These are phyloP conservation scores for Wickerhamiella allomyrinae DNA, from an alignment of 805 yeast species.

Conservation along the genomic window DNA sequence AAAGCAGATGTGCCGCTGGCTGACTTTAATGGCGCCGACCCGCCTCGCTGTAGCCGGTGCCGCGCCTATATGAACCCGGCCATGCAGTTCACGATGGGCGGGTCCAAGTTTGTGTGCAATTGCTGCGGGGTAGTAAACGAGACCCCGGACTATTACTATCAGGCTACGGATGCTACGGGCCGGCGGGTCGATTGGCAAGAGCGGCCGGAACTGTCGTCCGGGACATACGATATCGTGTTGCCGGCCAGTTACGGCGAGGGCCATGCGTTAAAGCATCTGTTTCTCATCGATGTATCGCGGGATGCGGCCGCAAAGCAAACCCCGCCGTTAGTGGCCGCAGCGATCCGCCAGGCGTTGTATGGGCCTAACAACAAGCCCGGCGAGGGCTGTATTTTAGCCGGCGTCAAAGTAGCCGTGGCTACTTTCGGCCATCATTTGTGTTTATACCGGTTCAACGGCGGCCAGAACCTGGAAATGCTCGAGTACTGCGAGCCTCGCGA, in stretches of 20 bases:
- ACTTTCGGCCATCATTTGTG: conserved; percentile 62
- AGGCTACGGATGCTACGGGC: conserved; percentile 47
- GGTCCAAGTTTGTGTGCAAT: conserved; percentile 62
- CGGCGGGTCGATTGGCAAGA: conserved; percentile 46
- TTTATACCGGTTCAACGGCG: conserved; percentile 32
- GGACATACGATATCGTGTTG: conserved; percentile 75
- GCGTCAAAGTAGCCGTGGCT: conserved; percentile 48
- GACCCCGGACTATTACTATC: conserved; percentile 51
- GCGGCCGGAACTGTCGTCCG: conserved; percentile 65
- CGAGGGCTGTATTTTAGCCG: conserved; percentile 23
- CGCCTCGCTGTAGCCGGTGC: conserved; percentile 85
- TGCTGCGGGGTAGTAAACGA: conserved; percentile 67
- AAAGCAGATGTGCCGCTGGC: conserved; percentile 52
- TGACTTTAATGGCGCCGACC: conserved; percentile 42
- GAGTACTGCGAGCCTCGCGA: conserved; percentile 29
- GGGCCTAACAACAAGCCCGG: conserved; percentile 18
- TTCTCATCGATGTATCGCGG: conserved; percentile 54
- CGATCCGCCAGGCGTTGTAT: conserved; percentile 44
- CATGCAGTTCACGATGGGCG: conserved; percentile 47
- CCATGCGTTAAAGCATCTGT: conserved; percentile 43
- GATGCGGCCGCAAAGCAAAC: conserved; percentile 46
- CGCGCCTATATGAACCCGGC: conserved; percentile 80
- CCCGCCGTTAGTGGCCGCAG: conserved; percentile 51
- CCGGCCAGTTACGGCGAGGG: conserved; percentile 55
- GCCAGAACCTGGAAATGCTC: conserved; percentile 10